Evolutionary conservation across 2,329 filamentous ascomycete genomes (phyloP).

Genomic region (Ceratocystis cacaofunesta): DNA sequence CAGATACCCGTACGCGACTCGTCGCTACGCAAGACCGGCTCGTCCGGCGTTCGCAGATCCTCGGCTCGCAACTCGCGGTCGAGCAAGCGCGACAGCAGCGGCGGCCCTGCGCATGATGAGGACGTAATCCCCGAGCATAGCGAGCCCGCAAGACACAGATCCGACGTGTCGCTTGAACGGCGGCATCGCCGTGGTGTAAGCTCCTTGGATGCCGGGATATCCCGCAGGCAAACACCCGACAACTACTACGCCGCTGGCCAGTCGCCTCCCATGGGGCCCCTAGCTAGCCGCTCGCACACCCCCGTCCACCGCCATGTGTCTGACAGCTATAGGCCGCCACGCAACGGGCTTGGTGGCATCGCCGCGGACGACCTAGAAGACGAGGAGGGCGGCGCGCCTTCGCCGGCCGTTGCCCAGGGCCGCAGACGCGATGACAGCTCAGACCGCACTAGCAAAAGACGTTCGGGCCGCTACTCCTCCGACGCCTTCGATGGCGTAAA

Average conservation of each 20-base stretch:
- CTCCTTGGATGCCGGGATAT: conserved; percentile 9
- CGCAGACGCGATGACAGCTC: conserved; percentile 36
- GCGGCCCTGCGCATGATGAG: conserved; percentile 19
- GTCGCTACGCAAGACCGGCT: conserved; percentile 44
- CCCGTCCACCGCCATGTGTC: conserved; percentile 11
- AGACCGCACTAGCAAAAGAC: conserved; percentile 29
- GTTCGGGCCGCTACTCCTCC: conserved; percentile 36
- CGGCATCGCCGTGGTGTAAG: conserved; percentile 13
- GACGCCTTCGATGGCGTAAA: conserved; percentile 32
- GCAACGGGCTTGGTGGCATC: neutral
- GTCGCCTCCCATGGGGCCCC: neutral
- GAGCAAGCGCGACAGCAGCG: conserved; percentile 29
- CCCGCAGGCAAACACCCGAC: conserved; percentile 3
- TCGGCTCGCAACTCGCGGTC: conserved; percentile 36
- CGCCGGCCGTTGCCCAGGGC: conserved; percentile 51
- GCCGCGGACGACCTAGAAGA: conserved; percentile 24
- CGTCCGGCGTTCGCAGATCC: conserved; percentile 36
- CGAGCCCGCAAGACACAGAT: conserved; percentile 21
- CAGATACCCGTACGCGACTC: conserved; percentile 54
- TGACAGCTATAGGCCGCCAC: conserved; percentile 11
- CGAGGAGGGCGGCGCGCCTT: conserved; percentile 52
- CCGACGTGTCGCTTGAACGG: neutral
- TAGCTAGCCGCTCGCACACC: neutral
- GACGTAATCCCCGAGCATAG: conserved; percentile 31
- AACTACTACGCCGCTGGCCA: neutral